Conservation (phyloP, 2,329 filamentous ascomycete genomes). For the Mycosphaerelloides madeirae region DNA sequence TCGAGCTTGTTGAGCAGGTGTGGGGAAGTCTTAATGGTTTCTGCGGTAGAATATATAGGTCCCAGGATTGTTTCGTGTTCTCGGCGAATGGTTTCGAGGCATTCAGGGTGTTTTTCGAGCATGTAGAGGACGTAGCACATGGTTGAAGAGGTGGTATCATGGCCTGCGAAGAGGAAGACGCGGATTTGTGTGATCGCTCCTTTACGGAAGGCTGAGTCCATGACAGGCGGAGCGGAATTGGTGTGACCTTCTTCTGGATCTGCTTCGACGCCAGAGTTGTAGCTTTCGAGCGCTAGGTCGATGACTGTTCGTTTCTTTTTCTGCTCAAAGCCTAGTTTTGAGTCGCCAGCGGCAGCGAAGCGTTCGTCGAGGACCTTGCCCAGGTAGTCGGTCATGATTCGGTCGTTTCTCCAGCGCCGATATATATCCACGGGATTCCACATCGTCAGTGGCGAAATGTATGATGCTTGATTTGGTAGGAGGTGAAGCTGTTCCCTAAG, state of each 20-base stretch:
- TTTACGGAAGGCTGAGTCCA: conserved; percentile 33
- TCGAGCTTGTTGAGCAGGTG: conserved; percentile 47
- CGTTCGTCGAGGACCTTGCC: conserved; percentile 32
- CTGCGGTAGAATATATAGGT: conserved; percentile 14
- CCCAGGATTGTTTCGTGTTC: conserved; percentile 51
- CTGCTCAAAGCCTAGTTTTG: conserved; percentile 12
- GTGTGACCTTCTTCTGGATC: conserved; percentile 8
- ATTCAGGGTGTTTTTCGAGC: conserved; percentile 31
- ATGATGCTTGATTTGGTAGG: conserved; percentile 15
- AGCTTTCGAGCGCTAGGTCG: conserved; percentile 33
- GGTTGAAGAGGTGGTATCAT: conserved; percentile 35
- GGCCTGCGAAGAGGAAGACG: conserved; percentile 38
- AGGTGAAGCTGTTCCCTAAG: conserved; percentile 33
- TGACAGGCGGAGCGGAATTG: conserved; percentile 7
- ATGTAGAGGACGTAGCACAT: conserved; percentile 36
- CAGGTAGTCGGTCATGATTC: conserved; percentile 22
- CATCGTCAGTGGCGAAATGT: conserved; percentile 11
- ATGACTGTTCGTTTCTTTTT: conserved; percentile 20
- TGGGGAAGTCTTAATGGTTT: conserved; percentile 40
- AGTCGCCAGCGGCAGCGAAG: conserved; percentile 26
- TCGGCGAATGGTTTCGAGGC: conserved; percentile 33
- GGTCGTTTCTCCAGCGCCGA: conserved; percentile 20
- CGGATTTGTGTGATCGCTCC: conserved; percentile 33
- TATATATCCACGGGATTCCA: conserved; percentile 20
- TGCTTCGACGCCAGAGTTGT: conserved; percentile 27